phyloP scores from a whole-genome alignment of 2,329 filamentous ascomycete species.

The Diaporthe sp. region DNA sequence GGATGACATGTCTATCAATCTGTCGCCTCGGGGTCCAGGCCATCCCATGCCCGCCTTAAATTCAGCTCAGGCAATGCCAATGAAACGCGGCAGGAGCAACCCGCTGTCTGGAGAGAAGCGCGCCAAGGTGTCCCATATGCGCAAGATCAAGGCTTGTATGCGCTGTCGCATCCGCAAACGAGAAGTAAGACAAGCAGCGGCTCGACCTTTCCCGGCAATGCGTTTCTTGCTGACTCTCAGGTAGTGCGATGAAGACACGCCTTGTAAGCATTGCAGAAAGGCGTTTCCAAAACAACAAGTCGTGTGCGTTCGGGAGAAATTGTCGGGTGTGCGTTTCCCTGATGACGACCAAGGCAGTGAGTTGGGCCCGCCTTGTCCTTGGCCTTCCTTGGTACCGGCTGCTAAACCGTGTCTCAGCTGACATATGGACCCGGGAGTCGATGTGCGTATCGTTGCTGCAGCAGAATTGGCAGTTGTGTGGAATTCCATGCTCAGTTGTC shows the following conservation, averaged over 20 bases:
- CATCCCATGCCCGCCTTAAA: not conserved
- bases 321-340: conserved; percentile 21
- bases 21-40: not conserved
- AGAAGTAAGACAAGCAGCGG: conserved; percentile 12
- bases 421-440: conserved; percentile 20
- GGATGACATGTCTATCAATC: not conserved
- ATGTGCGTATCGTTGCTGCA: not conserved
- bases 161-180: conserved; percentile 31
- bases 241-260: conserved; percentile 25
- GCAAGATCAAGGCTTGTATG: conserved; percentile 25
- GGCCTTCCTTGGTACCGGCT: not conserved
- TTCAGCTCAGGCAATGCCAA: not conserved
- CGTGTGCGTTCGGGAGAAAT: conserved; percentile 24
- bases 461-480: not conserved
- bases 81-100: conserved; percentile 25
- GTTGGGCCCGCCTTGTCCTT: not conserved
- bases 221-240: not conserved
- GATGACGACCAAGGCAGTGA: conserved; percentile 5
- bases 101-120: conserved; percentile 4
- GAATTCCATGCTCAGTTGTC: not conserved
- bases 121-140: conserved; percentile 26
- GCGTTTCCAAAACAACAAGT: conserved; percentile 12
- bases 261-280: conserved; percentile 26
- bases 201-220: not conserved
- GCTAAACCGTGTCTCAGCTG: not conserved